phyloP scores from a whole-genome alignment of 1,284 basidiomycete genomes.

The Microbotryomycetes sp. region DNA sequence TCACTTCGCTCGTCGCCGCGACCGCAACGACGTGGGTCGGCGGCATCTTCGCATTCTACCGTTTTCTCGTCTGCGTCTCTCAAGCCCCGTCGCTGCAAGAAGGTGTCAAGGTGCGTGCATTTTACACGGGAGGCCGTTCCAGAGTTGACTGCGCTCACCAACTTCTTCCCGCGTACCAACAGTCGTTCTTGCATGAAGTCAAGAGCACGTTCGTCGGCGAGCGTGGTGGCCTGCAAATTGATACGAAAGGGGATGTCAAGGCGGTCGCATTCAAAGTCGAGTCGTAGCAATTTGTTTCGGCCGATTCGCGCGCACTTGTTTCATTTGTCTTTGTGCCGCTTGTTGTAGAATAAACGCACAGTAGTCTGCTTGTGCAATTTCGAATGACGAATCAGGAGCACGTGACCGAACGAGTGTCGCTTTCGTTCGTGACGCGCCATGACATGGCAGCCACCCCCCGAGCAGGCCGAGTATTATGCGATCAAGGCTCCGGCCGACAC shows the following conservation, averaged over 20 bases:
- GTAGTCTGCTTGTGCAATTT: too few relatives aligned
- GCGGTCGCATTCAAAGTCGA: not conserved
- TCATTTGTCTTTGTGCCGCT: not conserved
- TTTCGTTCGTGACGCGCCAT: too few relatives aligned
- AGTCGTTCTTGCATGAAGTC: not conserved
- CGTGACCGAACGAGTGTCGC: too few relatives aligned
- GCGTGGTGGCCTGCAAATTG: not conserved
- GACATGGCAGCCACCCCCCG: constrained; percentile 12
- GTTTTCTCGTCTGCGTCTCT: constrained; percentile 7
- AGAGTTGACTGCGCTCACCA: too few relatives aligned
- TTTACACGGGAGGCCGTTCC: not conserved
- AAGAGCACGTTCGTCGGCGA: not conserved
- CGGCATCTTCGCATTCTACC: constrained; percentile 7
- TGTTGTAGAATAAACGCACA: too few relatives aligned
- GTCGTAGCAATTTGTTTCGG: not conserved
- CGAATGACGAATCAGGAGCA: too few relatives aligned
- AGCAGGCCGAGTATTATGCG: constrained; percentile 13
- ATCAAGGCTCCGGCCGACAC: constrained; percentile 8
- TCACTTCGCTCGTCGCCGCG: constrained; percentile 2
- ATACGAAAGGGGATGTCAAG: not conserved
- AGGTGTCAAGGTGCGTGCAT: constrained; percentile 6
- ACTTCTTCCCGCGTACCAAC: not conserved
- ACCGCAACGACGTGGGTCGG: constrained; percentile 7
- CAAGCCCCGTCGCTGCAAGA: constrained; percentile 12
- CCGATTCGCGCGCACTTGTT: not conserved